Percentiles rank a stretch among this genome's conserved stretches.
phyloP scores from a whole-genome alignment of 1,284 basidiomycete genomes.

The Xerocomus nothofagi region DNA sequence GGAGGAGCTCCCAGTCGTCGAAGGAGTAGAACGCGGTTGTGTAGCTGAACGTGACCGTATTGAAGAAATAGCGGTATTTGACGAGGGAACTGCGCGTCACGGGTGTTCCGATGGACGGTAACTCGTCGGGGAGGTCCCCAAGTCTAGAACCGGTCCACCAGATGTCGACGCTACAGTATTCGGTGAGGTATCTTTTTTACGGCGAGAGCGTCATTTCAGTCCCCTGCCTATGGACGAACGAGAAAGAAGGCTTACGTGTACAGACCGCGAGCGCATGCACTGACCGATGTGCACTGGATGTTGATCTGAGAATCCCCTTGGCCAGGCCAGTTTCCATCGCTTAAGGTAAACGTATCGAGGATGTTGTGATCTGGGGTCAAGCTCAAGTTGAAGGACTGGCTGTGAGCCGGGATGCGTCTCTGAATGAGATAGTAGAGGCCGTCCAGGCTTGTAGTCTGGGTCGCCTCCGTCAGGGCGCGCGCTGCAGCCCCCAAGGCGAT shows the following conservation, averaged over 20 bases:
- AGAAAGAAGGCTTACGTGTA: conserved; percentile 21
- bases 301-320: conserved; percentile 9
- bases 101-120: conserved; percentile 35
- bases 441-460: neutral
- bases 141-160: conserved; percentile 47
- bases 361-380: conserved; percentile 7
- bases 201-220: neutral
- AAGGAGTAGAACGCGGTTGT: conserved; percentile 44
- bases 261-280: conserved; percentile 28
- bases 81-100: conserved; percentile 38
- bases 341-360: conserved; percentile 29
- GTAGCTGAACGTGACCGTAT: conserved; percentile 47
- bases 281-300: conserved; percentile 27
- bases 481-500: neutral
- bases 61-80: conserved; percentile 43
- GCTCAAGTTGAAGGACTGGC: conserved; percentile 22
- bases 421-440: conserved; percentile 29
- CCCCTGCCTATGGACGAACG: neutral
- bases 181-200: conserved; percentile 38
- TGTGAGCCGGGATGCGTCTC: conserved; percentile 28
- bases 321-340: conserved; percentile 11
- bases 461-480: neutral
- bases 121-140: conserved; percentile 27
- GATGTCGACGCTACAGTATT: conserved; percentile 40
- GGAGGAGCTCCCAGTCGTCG: conserved; percentile 43